Percentiles rank a stretch among this genome's conserved stretches.
phyloP scores from a whole-genome alignment of 1,284 basidiomycete species.

The Rhodotorula sp. region DNA sequence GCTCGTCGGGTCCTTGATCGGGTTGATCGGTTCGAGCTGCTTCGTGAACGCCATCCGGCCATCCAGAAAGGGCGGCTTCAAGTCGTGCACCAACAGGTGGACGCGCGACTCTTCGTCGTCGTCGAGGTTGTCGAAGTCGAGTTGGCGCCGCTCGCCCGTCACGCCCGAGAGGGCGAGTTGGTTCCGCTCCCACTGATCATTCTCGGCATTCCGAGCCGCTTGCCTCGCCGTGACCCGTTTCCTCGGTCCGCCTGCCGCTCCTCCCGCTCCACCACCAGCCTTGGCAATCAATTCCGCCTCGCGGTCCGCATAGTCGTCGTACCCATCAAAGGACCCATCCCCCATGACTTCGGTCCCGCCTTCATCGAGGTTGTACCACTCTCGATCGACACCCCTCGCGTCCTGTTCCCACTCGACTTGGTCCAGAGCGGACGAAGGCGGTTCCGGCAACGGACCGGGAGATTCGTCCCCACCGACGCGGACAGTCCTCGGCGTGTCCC shows the following conservation, averaged over 20 bases:
- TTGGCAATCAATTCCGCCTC: constrained; percentile 78
- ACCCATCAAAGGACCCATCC: constrained; percentile 75
- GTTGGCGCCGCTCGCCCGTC: constrained; percentile 68
- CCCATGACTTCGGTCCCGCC: constrained; percentile 73
- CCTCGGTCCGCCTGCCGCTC: constrained; percentile 46
- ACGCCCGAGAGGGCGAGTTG: constrained; percentile 95
- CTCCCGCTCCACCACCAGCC: constrained; percentile 55
- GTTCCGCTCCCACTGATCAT: constrained; percentile 97
- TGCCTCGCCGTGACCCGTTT: constrained; percentile 86
- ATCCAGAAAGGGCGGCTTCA: constrained; percentile 97
- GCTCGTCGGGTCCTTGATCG: constrained; percentile 86
- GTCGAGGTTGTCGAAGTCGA: constrained; percentile 76
- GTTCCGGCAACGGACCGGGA: constrained; percentile 31
- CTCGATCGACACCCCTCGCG: constrained; percentile 79
- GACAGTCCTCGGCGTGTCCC: constrained; percentile 64
- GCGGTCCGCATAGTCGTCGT: constrained; percentile 69
- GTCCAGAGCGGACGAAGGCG: constrained; percentile 26
- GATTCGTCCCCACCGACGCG: constrained; percentile 41
- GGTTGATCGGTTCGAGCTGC: constrained; percentile 95
- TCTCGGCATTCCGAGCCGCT: constrained; percentile 95
- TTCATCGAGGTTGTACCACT: constrained; percentile 90
- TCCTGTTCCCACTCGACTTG: constrained; percentile 85
- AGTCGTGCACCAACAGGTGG: constrained; percentile 93
- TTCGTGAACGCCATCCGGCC: constrained; percentile 94
- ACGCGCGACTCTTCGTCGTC: constrained; percentile 93